Evolutionary conservation across 495 filamentous ascomycete genomes (phyloP), one percentile per base, ranked within the genome.

Genomic region (Trichocladium antarcticum): DNA sequence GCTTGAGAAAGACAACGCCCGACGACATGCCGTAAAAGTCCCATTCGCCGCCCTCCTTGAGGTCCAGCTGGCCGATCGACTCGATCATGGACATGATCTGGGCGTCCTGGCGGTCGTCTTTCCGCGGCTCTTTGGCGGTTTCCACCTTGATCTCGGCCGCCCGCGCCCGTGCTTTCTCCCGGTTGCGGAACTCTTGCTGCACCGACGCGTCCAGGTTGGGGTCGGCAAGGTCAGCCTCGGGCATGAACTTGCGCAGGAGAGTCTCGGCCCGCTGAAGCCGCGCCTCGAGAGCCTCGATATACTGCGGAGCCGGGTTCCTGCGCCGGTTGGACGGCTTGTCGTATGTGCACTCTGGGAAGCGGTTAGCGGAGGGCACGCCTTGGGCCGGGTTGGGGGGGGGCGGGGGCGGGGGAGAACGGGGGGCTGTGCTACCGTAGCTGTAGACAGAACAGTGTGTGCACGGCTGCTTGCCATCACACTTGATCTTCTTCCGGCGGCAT

Each of bases 401-500:
- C 31, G 31, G 31, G 31, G 12, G 31, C 31, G 7, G 3, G 29
- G 21, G 40, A 19, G 34, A 31, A 22, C 44, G 42, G 21, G 37
- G 37, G 36, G 20, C 41, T 45, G 37, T 65, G 78, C 67, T 77
- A 98, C 92, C 92, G 73, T 97, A 98, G 66, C 86, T 94, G 67
- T 98, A 97, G 32, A 96, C 87, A 6, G 88, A 93, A 68, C 92
- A 98, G 65, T 96, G 92, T 2, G 92, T 95, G 66, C 92, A 98
- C 8, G 92, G 93, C 65, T 95, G 89, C 68, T 94, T 94, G 49
- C 92, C 92, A 61, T 96, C 90, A 59, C 90, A 97, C 66, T 96
- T 98, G 64, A 97, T 96, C 67, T 98, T 98, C 68, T 98, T 98
- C 56, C 92, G 75, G 40, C 92, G 78, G 61, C 89, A 98, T 63